These are phyloP conservation scores for Akanthomyces muscarius DNA, from an alignment of 2,329 filamentous ascomycete genomes.

Conservation along the genomic window DNA sequence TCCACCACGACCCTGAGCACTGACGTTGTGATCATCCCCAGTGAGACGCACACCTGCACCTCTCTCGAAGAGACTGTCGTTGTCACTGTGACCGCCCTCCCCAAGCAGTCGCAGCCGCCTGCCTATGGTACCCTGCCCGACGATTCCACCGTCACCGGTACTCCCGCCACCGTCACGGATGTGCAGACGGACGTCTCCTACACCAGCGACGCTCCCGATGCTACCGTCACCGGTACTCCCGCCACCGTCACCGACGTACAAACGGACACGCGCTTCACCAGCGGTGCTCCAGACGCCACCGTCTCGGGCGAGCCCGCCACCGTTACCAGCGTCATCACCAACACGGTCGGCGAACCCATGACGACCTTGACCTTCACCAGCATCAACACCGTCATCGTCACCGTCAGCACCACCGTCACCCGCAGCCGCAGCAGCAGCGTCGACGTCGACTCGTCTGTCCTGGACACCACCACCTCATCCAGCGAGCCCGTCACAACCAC, in stretches of 20 bases:
- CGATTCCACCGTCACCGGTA: slow-evolving; percentile 10
- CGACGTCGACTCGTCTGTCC: slow-evolving; percentile 13
- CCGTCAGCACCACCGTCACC: slow-evolving; percentile 23
- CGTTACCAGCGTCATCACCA: slow-evolving; percentile 27
- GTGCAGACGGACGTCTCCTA: slow-evolving; percentile 8
- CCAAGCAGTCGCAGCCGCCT: not conserved
- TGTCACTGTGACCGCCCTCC: slow-evolving; percentile 25
- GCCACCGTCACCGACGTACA: slow-evolving; percentile 26
- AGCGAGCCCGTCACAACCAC: slow-evolving; percentile 21
- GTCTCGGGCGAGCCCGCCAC: slow-evolving; percentile 28
- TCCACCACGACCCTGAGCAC: slow-evolving; percentile 18
- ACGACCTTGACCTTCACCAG: slow-evolving; percentile 28
- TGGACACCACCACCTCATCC: slow-evolving; percentile 8
- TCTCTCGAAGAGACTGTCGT: slow-evolving; percentile 14
- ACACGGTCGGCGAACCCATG: slow-evolving; percentile 15
- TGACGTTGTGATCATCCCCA: slow-evolving; percentile 21
- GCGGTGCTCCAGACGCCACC: slow-evolving; percentile 30
- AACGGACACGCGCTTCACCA: slow-evolving; percentile 25
- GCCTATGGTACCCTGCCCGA: slow-evolving; percentile 11
- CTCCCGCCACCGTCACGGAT: slow-evolving; percentile 7
- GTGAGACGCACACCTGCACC: slow-evolving; percentile 1
- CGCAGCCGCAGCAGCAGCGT: slow-evolving; percentile 23
- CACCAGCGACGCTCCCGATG: slow-evolving; percentile 18
- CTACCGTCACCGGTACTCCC: slow-evolving; percentile 25
- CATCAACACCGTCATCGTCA: slow-evolving; percentile 25